These are phyloP conservation scores for Thymus quinquecostatus DNA, from an alignment of 257 asterid genomes.

Conservation along the genomic window DNA sequence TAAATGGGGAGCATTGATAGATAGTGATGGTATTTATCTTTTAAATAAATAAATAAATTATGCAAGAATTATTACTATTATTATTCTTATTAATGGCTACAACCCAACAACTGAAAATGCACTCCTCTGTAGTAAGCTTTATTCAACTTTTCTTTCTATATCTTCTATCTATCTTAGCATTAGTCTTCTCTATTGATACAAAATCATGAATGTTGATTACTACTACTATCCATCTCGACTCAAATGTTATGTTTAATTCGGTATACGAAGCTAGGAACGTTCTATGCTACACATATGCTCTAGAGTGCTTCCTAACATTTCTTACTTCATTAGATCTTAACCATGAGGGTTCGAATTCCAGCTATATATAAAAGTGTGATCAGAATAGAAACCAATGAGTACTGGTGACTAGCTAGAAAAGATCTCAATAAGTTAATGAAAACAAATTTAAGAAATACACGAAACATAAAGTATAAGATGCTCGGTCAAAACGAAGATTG, in stretches of 20 bases:
- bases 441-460: neutral
- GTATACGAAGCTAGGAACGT: neutral
- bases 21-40: neutral
- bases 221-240: neutral
- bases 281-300: too few relatives aligned
- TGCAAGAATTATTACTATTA: too few relatives aligned
- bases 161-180: too few relatives aligned
- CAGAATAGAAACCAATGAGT: neutral
- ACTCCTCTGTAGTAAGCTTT: neutral
- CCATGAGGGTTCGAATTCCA: neutral
- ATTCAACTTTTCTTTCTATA: neutral
- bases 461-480: neutral
- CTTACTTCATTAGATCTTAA: too few relatives aligned
- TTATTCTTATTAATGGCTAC: constrained; percentile 16
- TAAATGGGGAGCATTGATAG: neutral
- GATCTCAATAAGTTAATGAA: neutral
- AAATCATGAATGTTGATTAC: neutral
- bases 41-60: neutral
- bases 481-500: too few relatives aligned
- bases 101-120: neutral
- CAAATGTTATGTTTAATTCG: neutral
- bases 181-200: neutral
- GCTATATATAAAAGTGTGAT: neutral
- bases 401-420: neutral
- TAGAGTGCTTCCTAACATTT: too few relatives aligned